phyloP scores from a whole-genome alignment of 805 yeast genomes.

The Candida sakaeoensis region DNA sequence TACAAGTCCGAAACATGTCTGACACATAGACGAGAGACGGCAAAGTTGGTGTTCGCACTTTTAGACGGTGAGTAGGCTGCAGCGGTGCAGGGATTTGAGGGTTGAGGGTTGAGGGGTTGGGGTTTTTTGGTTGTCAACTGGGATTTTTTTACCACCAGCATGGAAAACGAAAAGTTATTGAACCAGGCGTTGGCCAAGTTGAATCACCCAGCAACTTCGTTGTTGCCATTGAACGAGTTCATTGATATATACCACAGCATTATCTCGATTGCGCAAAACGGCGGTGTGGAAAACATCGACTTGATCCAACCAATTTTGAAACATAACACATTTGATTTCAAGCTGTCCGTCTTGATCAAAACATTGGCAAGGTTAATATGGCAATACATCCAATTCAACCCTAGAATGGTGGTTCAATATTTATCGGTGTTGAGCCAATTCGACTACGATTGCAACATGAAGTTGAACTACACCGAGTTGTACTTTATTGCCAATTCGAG shows the following conservation, averaged over 20 bases:
- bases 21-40: not conserved
- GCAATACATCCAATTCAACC: not conserved
- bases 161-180: not conserved
- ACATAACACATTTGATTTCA: conserved; percentile 1
- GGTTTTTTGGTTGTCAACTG: conserved; percentile 1
- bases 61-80: too few relatives aligned
- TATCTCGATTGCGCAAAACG: not conserved
- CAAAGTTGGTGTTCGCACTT: not conserved
- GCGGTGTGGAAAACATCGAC: conserved; percentile 1
- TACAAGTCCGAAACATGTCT: not conserved
- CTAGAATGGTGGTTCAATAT: not conserved
- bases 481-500: conserved; percentile 5
- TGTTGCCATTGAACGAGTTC: conserved; percentile 3
- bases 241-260: not conserved
- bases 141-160: not conserved
- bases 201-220: not conserved
- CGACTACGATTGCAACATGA: not conserved
- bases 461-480: conserved; percentile 5
- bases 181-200: not conserved
- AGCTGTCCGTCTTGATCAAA: not conserved
- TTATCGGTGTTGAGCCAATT: not conserved
- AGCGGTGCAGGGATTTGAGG: too few relatives aligned
- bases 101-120: too few relatives aligned
- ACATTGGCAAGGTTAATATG: conserved; percentile 1
- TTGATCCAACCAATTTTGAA: conserved; percentile 1